Evolutionary conservation across 2,329 filamentous ascomycete species (phyloP), one percentile per base, ranked within the genome.

Genomic region (Amphichorda felina): DNA sequence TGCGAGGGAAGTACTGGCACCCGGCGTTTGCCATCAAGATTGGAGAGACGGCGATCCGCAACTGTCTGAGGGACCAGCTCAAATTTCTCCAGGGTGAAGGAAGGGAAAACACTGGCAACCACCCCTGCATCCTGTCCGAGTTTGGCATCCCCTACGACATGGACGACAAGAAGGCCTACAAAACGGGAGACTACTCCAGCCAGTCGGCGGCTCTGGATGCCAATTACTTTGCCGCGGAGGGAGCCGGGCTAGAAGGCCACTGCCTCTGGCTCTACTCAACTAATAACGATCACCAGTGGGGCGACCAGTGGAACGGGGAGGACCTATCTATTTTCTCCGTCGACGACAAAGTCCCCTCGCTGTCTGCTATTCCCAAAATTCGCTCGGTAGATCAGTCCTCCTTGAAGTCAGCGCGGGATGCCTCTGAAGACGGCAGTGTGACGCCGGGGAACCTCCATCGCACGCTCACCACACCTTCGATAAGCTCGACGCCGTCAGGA

Each of bases 141-240:
- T 96, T 96, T 49, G 91, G 91, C 7, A 95, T 98, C 39, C 91
- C 91, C 0, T 98, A 94, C 53, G 91, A 98, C 53, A 96, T 98
- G 93, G 89, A 98, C 50, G 79, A 94, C 45, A 88, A 94, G 58
- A 70, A 91, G 50, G 91, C 91, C 1, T 98, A 98, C 61, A 84
- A 86, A 59, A 94, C 86, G 5, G 91, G 93, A 7, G 84, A 98
- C 56, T 98, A 94, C 58, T 81, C 82, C 30, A 94, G 85, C 48
- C 91, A 98, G 55, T 83, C 82, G 24, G 77, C 84, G 2, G 91
- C 91, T 6, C 80, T 98, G 65, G 91, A 98, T 58, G 91, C 93
- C 36, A 98, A 96, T 53, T 86, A 94, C 53, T 98, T 80, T 60
- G 91, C 82, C 0, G 68, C 94, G 1, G 91, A 98, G 60, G 85